A percentile compares a stretch with the other conserved stretches of the same genome.
These are phyloP conservation scores for Alnus glutinosa DNA, from an alignment of 306 rosid species.

Conservation along the genomic window DNA sequence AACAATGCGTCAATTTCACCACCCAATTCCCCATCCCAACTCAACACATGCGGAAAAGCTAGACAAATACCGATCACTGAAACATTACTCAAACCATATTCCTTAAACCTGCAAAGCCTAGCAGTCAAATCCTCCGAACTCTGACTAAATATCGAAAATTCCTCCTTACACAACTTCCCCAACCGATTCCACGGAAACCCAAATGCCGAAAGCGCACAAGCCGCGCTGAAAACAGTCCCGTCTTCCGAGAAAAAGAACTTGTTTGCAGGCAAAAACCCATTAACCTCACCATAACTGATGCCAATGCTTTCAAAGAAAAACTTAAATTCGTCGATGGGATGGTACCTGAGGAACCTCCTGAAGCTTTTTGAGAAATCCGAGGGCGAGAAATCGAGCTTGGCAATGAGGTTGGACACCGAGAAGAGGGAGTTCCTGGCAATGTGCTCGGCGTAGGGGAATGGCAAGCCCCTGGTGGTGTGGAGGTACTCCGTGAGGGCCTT, in stretches of 20 bases:
- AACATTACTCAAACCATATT: conserved; percentile 50
- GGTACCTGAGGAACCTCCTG: conserved; percentile 62
- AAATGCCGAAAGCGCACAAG: conserved; percentile 56
- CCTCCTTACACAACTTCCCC: conserved; percentile 57
- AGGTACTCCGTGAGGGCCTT: conserved; percentile 64
- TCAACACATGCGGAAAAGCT: conserved; percentile 64
- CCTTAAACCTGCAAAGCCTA: conserved; percentile 46
- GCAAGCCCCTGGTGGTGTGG: conserved; percentile 59
- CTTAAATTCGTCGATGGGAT: conserved; percentile 83
- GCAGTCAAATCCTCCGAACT: conserved; percentile 38
- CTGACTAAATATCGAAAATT: conserved; percentile 40
- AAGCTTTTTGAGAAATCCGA: conserved; percentile 39
- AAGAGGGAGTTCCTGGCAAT: conserved; percentile 51
- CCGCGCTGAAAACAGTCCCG: conserved; percentile 46
- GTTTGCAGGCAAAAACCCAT: conserved; percentile 41
- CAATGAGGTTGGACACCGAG: conserved; percentile 51
- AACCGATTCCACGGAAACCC: conserved; percentile 86
- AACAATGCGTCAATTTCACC: conserved; percentile 42
- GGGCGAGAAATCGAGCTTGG: conserved; percentile 41
- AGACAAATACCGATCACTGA: conserved; percentile 63
- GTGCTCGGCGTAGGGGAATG: conserved; percentile 64
- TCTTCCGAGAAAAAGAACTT: conserved; percentile 78
- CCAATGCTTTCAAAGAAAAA: conserved; percentile 90
- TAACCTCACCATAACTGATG: conserved; percentile 37
- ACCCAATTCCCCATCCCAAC: conserved; percentile 28